Evolutionary conservation across 1,284 basidiomycete genomes (phyloP).

Genomic region (Melampsora abietis-canadensis): DNA sequence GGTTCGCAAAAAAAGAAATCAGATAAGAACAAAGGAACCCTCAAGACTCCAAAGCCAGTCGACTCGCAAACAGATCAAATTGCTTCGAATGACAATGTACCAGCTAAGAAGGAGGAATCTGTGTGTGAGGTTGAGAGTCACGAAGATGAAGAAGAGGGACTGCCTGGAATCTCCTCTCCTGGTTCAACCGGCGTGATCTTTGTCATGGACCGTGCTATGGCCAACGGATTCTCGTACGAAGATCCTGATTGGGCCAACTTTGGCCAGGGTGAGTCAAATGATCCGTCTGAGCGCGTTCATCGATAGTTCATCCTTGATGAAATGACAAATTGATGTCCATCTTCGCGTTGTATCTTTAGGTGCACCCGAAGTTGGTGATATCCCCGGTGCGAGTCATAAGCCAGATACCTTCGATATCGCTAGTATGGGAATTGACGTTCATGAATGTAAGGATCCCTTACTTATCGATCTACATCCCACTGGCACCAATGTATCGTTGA

Average conservation of each 20-base stretch:
- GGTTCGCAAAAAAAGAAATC: slow-evolving; percentile 8
- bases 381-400: slow-evolving; percentile 69
- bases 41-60: not conserved
- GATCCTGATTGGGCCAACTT: slow-evolving; percentile 42
- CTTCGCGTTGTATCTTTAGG: slow-evolving; percentile 57
- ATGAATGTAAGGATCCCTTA: slow-evolving; percentile 57
- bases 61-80: not conserved
- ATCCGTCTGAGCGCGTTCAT: slow-evolving; percentile 6
- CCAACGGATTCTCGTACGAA: slow-evolving; percentile 29
- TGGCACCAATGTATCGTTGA: slow-evolving; percentile 44
- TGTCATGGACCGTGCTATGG: slow-evolving; percentile 31
- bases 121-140: not conserved
- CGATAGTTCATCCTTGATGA: slow-evolving; percentile 47
- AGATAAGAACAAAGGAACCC: not conserved
- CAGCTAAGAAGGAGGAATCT: slow-evolving; percentile 4
- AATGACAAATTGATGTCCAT: too few relatives aligned
- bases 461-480: not conserved
- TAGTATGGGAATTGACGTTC: slow-evolving; percentile 60
- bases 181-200: slow-evolving; percentile 36
- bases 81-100: not conserved
- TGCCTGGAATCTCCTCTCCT: slow-evolving; percentile 33
- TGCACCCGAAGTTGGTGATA: slow-evolving; percentile 69
- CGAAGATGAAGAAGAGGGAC: slow-evolving; percentile 10
- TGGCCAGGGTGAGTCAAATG: slow-evolving; percentile 16
- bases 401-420: slow-evolving; percentile 62